Conservation (phyloP, 345 rosid genomes). For the Salix caprea region DNA sequence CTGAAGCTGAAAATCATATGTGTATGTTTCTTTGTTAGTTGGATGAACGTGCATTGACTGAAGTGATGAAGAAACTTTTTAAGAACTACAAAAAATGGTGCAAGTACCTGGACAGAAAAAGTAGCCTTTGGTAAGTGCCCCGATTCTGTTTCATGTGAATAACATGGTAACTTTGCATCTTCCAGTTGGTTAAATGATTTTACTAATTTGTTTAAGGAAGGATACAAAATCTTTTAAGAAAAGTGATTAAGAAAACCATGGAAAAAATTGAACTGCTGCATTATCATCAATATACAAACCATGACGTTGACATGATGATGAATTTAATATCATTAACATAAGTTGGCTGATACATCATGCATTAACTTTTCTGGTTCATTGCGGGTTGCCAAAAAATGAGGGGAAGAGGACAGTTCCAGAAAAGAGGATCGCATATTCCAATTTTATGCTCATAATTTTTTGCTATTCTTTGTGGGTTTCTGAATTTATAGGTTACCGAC, state of each 20-base stretch:
- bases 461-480: conserved; percentile 1
- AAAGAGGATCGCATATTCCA: background rate
- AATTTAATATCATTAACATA: background rate
- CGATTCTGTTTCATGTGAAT: background rate
- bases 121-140: conserved; percentile 88
- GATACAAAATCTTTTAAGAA: background rate
- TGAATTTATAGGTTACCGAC: conserved; percentile 82
- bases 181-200: background rate
- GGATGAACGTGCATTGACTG: conserved; percentile 92
- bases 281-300: background rate
- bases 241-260: background rate
- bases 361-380: background rate
- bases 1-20: background rate
- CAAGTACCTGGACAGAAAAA: conserved; percentile 90
- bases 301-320: background rate
- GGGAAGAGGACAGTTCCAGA: background rate
- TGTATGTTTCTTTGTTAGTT: conserved; percentile 36
- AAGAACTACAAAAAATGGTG: conserved; percentile 99
- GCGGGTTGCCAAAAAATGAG: background rate
- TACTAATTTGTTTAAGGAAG: background rate
- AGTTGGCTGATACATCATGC: background rate
- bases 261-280: background rate
- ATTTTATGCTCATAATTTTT: background rate
- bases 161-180: background rate
- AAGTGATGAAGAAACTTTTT: conserved; percentile 98